Percentiles rank a stretch among this genome's conserved stretches.
Evolutionary conservation across 805 yeast genomes (phyloP).

Genomic region (Saccharomycopsis fermentans): DNA sequence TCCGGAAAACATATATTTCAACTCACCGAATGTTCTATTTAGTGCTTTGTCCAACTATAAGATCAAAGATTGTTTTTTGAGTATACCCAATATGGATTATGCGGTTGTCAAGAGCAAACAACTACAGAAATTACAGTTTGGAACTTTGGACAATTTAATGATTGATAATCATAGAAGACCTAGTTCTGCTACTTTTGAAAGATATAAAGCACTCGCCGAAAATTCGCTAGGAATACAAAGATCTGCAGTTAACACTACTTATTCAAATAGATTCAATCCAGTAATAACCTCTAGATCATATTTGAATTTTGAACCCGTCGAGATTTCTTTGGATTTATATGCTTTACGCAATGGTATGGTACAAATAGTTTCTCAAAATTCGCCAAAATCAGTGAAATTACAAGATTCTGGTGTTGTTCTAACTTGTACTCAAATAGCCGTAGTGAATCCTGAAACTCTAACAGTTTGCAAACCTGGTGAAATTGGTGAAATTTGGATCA

Average conservation of each 20-base stretch:
- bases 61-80: constrained; percentile 77
- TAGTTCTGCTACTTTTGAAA: constrained; percentile 44
- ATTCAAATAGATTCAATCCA: constrained; percentile 72
- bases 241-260: constrained; percentile 65
- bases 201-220: constrained; percentile 52
- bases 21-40: constrained; percentile 63
- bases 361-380: constrained; percentile 65
- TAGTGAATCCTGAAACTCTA: constrained; percentile 89
- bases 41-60: constrained; percentile 62
- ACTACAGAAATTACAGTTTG: constrained; percentile 48
- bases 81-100: constrained; percentile 72
- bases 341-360: constrained; percentile 87
- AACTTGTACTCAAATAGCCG: constrained; percentile 84
- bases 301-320: constrained; percentile 80
- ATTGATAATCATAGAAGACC: constrained; percentile 72
- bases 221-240: constrained; percentile 48
- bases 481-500: constrained; percentile 95
- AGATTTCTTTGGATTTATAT: constrained; percentile 75
- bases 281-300: constrained; percentile 78
- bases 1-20: constrained; percentile 67
- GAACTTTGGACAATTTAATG: constrained; percentile 71
- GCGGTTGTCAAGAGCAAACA: constrained; percentile 50
- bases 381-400: constrained; percentile 59
- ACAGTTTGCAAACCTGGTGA: constrained; percentile 79
- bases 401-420: constrained; percentile 97